Evolutionary conservation across 805 yeast species (phyloP), one percentile per base, ranked within the genome.

Genomic region (Kazachstania martiniae): DNA sequence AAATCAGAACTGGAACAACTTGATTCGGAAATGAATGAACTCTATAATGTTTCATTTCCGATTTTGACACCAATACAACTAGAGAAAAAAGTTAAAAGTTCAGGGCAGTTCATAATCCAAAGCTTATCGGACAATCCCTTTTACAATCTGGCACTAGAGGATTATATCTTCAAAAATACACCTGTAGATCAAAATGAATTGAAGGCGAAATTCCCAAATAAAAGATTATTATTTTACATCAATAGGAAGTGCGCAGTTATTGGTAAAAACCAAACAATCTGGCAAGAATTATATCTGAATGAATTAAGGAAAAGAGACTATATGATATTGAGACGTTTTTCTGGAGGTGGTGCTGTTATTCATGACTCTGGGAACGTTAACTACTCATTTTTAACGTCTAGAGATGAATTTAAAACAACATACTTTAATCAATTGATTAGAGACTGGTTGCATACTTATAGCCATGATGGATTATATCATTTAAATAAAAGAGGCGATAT

Each of bases 281-380:
- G 89, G 84, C 72, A 75, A 37, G 99, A 91, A 51, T 68, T 76
- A 25, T 81, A 83, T 45, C 35, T 91, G 3, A 66, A 72, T 0
- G 47, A 72, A 10, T 58, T 82, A 4, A 58, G 65, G 4, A 42
- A 61, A 1, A 53, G 70, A 3, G 61, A 61, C 3, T 65, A 83
- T 17, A 89, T 94, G 0, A 49, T 87, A 6, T 51, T 91, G 5
- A 63, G 99, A 43, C 63, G 99, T 35, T 62, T 70, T 29, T 77
- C 91, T 7, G 99, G 99, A 0, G 99, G 99, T 2, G 99, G 99
- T 0, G 75, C 96, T 0, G 99, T 91, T 1, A 94, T 86, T 8
- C 99, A 91, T 53, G 98, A 89, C 55, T 42, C 65, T 4, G 95
- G 96, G 0, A 91, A 91, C 47, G 74, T 78, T 13, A 91, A 91